Evolutionary conservation across 2,329 filamentous ascomycete genomes (phyloP).

Genomic region (Cordyceps farinosa): DNA sequence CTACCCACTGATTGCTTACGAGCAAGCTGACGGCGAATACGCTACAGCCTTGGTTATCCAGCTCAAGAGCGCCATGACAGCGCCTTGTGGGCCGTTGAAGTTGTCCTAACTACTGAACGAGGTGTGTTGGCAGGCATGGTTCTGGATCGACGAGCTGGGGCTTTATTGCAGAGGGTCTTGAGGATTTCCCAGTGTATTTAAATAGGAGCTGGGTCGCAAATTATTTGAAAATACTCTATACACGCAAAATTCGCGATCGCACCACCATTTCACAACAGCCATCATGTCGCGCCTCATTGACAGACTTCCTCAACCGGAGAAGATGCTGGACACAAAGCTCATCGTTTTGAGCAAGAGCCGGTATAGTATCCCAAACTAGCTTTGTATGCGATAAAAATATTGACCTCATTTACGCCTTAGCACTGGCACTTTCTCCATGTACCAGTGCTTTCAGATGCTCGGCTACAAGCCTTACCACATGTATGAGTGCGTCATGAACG

Average conservation of each 20-base stretch:
- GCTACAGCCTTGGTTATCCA: background rate
- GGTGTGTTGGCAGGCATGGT: background rate
- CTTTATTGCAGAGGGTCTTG: background rate
- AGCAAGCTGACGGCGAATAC: background rate
- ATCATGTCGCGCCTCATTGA: slow-evolving; percentile 36
- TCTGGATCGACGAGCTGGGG: background rate
- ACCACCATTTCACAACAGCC: background rate
- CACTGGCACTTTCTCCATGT: slow-evolving; percentile 35
- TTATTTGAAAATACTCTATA: background rate
- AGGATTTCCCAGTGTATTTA: background rate
- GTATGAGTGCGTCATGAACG: slow-evolving; percentile 28
- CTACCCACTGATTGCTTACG: background rate
- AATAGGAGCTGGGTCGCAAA: background rate
- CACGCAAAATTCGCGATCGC: background rate
- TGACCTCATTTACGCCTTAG: slow-evolving; percentile 21
- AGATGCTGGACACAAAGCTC: slow-evolving; percentile 32
- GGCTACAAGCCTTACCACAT: slow-evolving; percentile 38
- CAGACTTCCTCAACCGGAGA: slow-evolving; percentile 29
- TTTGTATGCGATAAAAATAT: background rate
- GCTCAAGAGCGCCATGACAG: background rate
- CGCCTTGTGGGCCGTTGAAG: background rate
- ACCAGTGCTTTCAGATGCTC: slow-evolving; percentile 31
- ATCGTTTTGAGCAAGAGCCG: slow-evolving; percentile 37
- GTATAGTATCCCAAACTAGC: slow-evolving; percentile 22
- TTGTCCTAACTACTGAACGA: background rate